These are phyloP conservation scores for Ogataea pignaliae DNA, from an alignment of 805 yeast species.

Conservation along the genomic window DNA sequence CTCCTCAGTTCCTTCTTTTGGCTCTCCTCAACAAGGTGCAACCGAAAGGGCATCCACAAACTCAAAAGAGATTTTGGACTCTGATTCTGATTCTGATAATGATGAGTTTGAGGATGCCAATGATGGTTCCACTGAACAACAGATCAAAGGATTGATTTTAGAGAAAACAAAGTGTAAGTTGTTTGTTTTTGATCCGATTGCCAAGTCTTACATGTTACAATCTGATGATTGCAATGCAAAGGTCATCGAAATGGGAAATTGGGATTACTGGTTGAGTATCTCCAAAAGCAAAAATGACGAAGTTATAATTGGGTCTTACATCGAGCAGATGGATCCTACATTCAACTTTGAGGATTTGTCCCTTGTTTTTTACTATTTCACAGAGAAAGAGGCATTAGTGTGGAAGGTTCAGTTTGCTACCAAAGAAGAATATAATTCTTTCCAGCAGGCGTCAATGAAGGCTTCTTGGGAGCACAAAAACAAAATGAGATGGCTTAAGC, in stretches of 20 bases:
- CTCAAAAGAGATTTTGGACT: slow-evolving; percentile 3
- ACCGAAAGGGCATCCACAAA: neutral
- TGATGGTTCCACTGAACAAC: slow-evolving; percentile 18
- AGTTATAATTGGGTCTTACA: slow-evolving; percentile 34
- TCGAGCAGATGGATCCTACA: slow-evolving; percentile 59
- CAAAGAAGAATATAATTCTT: slow-evolving; percentile 37
- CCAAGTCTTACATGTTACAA: slow-evolving; percentile 44
- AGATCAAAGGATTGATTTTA: slow-evolving; percentile 13
- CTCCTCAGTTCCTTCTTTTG: slow-evolving; percentile 14
- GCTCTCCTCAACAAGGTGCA: slow-evolving; percentile 6
- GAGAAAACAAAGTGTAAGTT: slow-evolving; percentile 31
- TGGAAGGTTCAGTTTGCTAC: slow-evolving; percentile 57
- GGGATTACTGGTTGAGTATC: slow-evolving; percentile 51
- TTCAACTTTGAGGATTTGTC: slow-evolving; percentile 53
- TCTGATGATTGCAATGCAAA: slow-evolving; percentile 30
- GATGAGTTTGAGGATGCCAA: slow-evolving; percentile 25
- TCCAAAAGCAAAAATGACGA: slow-evolving; percentile 20
- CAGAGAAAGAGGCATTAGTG: slow-evolving; percentile 43
- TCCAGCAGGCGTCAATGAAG: slow-evolving; percentile 49
- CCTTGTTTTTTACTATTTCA: slow-evolving; percentile 61
- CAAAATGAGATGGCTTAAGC: slow-evolving; percentile 42
- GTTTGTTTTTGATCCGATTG: slow-evolving; percentile 52
- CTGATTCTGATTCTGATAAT: slow-evolving; percentile 23
- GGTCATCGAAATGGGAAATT: slow-evolving; percentile 44
- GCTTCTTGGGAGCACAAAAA: slow-evolving; percentile 61